These are phyloP conservation scores for Oxytropis ochrocephala DNA, from an alignment of 306 rosid genomes.

Conservation along the genomic window DNA sequence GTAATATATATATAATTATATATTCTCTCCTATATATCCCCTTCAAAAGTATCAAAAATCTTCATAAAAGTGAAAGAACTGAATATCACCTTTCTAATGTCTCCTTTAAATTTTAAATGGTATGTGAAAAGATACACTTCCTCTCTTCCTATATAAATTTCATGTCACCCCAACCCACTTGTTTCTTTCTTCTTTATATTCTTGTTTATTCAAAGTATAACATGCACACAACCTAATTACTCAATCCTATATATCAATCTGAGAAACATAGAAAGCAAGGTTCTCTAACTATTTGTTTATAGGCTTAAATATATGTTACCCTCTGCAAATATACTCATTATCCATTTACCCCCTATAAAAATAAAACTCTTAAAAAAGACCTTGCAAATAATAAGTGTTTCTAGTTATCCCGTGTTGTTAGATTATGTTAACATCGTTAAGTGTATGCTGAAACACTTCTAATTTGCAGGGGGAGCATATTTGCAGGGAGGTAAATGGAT, in stretches of 20 bases:
- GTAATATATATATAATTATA: too few species aligned
- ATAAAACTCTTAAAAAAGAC: too few species aligned
- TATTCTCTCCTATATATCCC: not conserved
- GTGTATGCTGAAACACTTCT: too few species aligned
- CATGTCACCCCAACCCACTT: constrained; percentile 30
- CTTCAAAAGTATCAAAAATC: constrained; percentile 56
- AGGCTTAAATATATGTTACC: too few species aligned
- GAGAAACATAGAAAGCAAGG: not conserved
- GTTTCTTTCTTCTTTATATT: not conserved
- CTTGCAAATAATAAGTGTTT: too few species aligned
- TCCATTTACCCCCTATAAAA: too few species aligned
- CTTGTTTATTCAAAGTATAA: constrained; percentile 9
- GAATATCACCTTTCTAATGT: constrained; percentile 52
- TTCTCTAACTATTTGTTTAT: constrained; percentile 13
- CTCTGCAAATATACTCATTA: too few species aligned
- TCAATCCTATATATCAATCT: constrained; percentile 12
- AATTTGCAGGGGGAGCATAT: too few species aligned
- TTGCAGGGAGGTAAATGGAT: too few species aligned
- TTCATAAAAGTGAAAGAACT: constrained; percentile 47
- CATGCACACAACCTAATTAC: constrained; percentile 3
- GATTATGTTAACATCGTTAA: too few species aligned
- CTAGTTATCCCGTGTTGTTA: too few species aligned
- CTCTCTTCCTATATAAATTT: not conserved
- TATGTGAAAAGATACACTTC: constrained; percentile 34
- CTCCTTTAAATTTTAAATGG: constrained; percentile 33